phyloP scores from a whole-genome alignment of 1,284 basidiomycete genomes.

The Moniliella sp. region DNA sequence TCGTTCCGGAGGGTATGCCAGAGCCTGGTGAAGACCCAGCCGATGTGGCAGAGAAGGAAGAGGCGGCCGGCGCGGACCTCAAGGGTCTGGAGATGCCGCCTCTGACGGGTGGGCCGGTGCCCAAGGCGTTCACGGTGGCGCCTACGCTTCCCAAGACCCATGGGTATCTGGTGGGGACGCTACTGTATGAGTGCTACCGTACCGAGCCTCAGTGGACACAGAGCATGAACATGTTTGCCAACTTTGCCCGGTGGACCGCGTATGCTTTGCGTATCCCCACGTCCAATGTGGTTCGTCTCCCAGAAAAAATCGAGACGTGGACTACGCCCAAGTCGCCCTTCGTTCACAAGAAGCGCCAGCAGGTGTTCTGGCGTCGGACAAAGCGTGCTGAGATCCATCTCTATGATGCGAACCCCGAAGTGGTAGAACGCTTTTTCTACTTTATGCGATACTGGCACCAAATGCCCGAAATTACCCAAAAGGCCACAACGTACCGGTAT shows the following conservation, averaged over 20 bases:
- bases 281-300: slow-evolving; percentile 49
- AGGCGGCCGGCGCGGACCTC: background rate
- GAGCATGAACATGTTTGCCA: slow-evolving; percentile 55
- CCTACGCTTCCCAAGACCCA: slow-evolving; percentile 38
- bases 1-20: too few relatives aligned
- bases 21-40: too few relatives aligned
- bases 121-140: background rate
- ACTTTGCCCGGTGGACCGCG: slow-evolving; percentile 67
- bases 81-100: background rate
- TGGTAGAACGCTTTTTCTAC: slow-evolving; percentile 58
- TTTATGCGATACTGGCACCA: slow-evolving; percentile 50
- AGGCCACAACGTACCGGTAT: too few relatives aligned
- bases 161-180: slow-evolving; percentile 54
- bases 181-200: slow-evolving; percentile 63
- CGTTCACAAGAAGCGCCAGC: slow-evolving; percentile 78
- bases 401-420: slow-evolving; percentile 61
- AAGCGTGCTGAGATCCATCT: slow-evolving; percentile 71
- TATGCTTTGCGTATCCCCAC: slow-evolving; percentile 61
- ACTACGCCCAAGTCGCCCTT: slow-evolving; percentile 73
- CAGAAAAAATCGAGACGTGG: slow-evolving; percentile 57
- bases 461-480: too few relatives aligned
- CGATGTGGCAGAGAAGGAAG: background rate
- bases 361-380: slow-evolving; percentile 73
- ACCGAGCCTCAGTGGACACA: slow-evolving; percentile 35
- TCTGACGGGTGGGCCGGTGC: too few relatives aligned